A percentile compares a stretch with the other conserved stretches of the same genome.
Conservation (phyloP, 2,329 filamentous ascomycete species). For the Trichophyton simii region DNA sequence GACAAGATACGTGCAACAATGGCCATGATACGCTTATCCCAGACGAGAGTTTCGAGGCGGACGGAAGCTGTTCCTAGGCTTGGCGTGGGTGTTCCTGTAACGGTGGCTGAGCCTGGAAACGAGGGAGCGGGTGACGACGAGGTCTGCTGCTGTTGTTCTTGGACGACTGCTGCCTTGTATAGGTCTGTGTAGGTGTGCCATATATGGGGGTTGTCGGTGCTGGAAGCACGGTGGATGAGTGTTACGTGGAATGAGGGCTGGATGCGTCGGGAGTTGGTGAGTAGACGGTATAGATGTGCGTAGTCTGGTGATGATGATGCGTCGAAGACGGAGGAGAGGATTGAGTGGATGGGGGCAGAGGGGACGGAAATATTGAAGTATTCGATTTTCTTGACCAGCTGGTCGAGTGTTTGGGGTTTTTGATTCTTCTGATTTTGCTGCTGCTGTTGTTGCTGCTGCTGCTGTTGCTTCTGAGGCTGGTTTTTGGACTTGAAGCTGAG, state of each 20-base stretch:
- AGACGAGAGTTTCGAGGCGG: conserved; percentile 58
- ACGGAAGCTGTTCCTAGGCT: conserved; percentile 31
- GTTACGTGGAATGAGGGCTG: conserved; percentile 89
- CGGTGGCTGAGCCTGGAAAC: conserved; percentile 9
- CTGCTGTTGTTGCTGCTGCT: conserved; percentile 23
- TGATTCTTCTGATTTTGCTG: conserved; percentile 15
- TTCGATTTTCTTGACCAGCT: conserved; percentile 46
- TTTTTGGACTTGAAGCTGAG: conserved; percentile 49
- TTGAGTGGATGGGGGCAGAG: conserved; percentile 38
- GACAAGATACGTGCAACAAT: conserved; percentile 62
- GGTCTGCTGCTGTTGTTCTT: conserved; percentile 12
- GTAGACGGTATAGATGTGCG: conserved; percentile 59
- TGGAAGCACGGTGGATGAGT: conserved; percentile 64
- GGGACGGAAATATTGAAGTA: conserved; percentile 52
- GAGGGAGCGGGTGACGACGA: conserved; percentile 10
- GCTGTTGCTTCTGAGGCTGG: conserved; percentile 16
- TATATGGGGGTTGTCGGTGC: conserved; percentile 50
- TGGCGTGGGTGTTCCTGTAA: conserved; percentile 21
- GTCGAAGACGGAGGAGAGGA: conserved; percentile 60
- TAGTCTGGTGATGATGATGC: conserved; percentile 32
- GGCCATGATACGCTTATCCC: conserved; percentile 78
- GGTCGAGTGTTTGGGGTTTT: conserved; percentile 19
- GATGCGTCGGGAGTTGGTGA: conserved; percentile 60
- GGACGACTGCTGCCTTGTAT: conserved; percentile 33
- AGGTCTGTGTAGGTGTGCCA: conserved; percentile 63